phyloP scores from a whole-genome alignment of 768 basidiomycete genomes.

The Gymnopilus junonius region DNA sequence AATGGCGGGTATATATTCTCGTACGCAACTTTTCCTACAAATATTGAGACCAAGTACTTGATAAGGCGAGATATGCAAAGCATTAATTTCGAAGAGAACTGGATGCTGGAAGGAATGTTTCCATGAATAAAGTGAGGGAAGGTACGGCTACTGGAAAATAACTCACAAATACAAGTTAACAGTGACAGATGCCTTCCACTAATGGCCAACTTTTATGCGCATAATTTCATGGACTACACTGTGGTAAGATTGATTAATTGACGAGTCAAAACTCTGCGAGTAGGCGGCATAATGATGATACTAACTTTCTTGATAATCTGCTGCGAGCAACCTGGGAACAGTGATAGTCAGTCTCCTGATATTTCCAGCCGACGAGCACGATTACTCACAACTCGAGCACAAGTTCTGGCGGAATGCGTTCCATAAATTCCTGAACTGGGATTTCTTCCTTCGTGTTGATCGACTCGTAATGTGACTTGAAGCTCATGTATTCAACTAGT shows the following conservation, averaged over 20 bases:
- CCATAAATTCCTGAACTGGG: conserved; percentile 75
- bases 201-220: not conserved
- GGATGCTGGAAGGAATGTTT: too few species aligned
- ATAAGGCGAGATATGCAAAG: too few species aligned
- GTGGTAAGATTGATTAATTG: not conserved
- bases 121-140: too few species aligned
- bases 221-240: not conserved
- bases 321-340: conserved; percentile 53
- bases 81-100: too few species aligned
- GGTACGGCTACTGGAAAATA: not conserved
- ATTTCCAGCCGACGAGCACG: not conserved
- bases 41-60: too few species aligned
- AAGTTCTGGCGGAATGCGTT: conserved; percentile 86
- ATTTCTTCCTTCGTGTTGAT: conserved; percentile 75
- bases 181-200: not conserved
- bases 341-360: not conserved
- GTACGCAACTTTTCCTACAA: too few species aligned
- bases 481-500: conserved; percentile 87
- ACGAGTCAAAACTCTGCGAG: not conserved
- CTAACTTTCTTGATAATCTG: conserved; percentile 69
- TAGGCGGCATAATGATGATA: not conserved
- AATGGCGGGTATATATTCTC: too few species aligned
- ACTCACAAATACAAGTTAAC: not conserved
- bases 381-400: conserved; percentile 83
- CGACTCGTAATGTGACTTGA: conserved; percentile 80